Conservation (phyloP, 2,329 filamentous ascomycete genomes). For the Aspergillus sojae region DNA sequence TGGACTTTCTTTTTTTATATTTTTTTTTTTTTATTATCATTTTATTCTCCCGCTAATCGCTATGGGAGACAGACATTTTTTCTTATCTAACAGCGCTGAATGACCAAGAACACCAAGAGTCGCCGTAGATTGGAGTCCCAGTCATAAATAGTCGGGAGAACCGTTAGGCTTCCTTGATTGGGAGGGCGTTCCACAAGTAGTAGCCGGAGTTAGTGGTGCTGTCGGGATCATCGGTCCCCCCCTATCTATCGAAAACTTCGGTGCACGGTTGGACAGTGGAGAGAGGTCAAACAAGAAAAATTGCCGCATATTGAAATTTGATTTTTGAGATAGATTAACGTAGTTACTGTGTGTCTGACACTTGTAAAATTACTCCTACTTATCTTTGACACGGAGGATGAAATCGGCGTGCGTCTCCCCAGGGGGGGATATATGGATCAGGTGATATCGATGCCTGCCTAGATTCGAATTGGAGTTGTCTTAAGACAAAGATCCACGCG, state of each 20-base stretch:
- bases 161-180: constrained; percentile 1
- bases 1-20: not conserved
- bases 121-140: not conserved
- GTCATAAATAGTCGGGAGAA: not conserved
- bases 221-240: not conserved
- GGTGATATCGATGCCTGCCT: not conserved
- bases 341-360: not conserved
- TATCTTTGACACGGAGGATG: not conserved
- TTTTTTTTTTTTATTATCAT: not conserved
- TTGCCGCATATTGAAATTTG: not conserved
- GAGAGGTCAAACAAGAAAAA: not conserved
- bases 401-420: not conserved
- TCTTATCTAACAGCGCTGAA: not conserved
- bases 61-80: not conserved
- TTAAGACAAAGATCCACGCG: not conserved
- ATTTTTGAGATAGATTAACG: not conserved
- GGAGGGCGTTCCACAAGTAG: not conserved
- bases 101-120: not conserved
- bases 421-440: not conserved
- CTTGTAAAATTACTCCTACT: not conserved
- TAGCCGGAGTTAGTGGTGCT: not conserved
- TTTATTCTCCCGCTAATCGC: not conserved
- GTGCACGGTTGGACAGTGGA: not conserved
- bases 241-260: not conserved
- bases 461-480: not conserved